phyloP scores from a whole-genome alignment of 2,329 filamentous ascomycete genomes.

The Aspergillus sclerotialis region DNA sequence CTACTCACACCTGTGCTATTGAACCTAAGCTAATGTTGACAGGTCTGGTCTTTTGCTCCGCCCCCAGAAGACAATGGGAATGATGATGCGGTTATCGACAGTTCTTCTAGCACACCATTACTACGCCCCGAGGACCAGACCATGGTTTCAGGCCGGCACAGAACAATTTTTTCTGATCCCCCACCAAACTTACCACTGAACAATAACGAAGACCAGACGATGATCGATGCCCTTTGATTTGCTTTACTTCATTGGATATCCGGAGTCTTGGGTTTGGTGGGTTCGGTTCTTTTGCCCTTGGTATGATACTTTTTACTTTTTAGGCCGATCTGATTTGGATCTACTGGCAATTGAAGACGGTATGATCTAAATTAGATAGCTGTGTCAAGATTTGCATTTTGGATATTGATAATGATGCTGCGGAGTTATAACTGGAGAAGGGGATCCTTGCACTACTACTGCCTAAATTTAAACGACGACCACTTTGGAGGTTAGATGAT shows the following conservation, averaged over 20 bases:
- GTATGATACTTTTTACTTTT: background rate
- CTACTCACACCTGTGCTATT: background rate
- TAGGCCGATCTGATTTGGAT: background rate
- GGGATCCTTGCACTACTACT: no score
- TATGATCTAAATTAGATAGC: conserved; percentile 3
- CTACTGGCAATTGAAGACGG: background rate
- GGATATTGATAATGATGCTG: conserved; percentile 9
- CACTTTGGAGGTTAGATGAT: conserved; percentile 10
- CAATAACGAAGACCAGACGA: conserved; percentile 25
- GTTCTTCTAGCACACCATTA: conserved; percentile 26
- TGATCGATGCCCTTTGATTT: conserved; percentile 24
- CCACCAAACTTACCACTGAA: conserved; percentile 18
- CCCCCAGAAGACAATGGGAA: conserved; percentile 41
- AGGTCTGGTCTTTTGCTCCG: conserved; percentile 91
- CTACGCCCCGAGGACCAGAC: conserved; percentile 12
- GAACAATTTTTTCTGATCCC: conserved; percentile 26
- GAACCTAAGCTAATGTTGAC: conserved; percentile 16
- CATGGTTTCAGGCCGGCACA: conserved; percentile 9
- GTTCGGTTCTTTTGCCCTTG: background rate
- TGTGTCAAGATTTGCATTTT: conserved; percentile 14
- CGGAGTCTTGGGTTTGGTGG: background rate
- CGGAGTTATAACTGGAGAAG: conserved; percentile 12
- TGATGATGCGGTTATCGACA: conserved; percentile 21
- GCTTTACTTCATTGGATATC: conserved; percentile 1
- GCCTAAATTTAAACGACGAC: no score